These are phyloP conservation scores for Aspergillus sclerotialis DNA, from an alignment of 2,329 filamentous ascomycete species.

Conservation along the genomic window DNA sequence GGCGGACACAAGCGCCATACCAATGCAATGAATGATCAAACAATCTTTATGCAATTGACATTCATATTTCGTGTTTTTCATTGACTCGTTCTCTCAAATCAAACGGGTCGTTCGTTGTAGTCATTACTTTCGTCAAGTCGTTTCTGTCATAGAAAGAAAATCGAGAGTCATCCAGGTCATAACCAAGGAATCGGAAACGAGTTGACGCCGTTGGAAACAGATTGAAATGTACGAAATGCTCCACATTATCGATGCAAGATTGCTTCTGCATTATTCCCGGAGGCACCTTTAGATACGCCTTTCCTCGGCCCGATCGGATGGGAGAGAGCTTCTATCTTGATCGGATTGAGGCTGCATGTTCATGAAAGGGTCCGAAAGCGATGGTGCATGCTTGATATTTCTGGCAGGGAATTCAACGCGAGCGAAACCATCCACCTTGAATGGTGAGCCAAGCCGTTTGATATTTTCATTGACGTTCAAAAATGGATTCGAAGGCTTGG, in stretches of 20 bases:
- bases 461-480: conserved; percentile 33
- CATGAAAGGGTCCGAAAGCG: conserved; percentile 38
- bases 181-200: neutral
- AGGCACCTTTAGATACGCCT: neutral
- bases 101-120: neutral
- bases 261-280: no score
- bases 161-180: neutral
- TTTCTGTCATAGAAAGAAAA: neutral
- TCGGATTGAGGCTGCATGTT: neutral
- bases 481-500: conserved; percentile 17
- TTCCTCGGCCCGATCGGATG: neutral
- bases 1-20: conserved; percentile 6
- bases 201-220: neutral
- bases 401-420: conserved; percentile 23
- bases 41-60: conserved; percentile 1
- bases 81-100: neutral
- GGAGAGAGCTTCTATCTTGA: neutral
- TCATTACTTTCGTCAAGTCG: neutral
- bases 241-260: no score
- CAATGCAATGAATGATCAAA: conserved; percentile 7
- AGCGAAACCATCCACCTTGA: conserved; percentile 33
- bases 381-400: conserved; percentile 34
- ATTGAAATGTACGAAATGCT: neutral
- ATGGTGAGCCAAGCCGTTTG: conserved; percentile 43
- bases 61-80: conserved; percentile 2